A percentile compares a stretch with the other conserved stretches of the same genome.
Conservation (phyloP, 2,329 filamentous ascomycete genomes). For the Hypoxylon sp. region DNA sequence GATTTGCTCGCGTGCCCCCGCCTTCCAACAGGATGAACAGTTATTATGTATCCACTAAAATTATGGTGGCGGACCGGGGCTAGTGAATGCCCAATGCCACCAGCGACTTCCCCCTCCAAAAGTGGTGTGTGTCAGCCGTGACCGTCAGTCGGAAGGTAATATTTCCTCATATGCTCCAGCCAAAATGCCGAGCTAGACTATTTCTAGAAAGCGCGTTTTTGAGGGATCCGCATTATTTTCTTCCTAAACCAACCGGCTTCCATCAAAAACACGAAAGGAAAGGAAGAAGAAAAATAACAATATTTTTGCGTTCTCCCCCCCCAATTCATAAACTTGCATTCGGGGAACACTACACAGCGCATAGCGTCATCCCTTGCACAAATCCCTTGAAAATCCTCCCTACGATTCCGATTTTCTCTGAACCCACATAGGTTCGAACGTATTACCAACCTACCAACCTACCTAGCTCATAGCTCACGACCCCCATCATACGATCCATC, state of each 20-base stretch:
- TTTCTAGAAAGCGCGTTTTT: constrained; percentile 32
- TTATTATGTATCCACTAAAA: no score
- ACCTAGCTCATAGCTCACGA: no score
- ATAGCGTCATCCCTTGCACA: constrained; percentile 35
- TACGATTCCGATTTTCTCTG: constrained; percentile 4
- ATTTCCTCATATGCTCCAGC: constrained; percentile 12
- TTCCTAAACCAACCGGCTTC: constrained; percentile 27
- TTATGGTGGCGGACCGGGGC: no score
- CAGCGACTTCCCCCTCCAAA: constrained; percentile 9
- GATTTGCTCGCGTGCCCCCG: constrained; percentile 15
- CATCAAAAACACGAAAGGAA: neutral
- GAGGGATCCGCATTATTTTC: constrained; percentile 27
- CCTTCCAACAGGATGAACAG: no score
- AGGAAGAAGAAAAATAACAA: constrained; percentile 17
- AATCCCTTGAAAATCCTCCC: constrained; percentile 24
- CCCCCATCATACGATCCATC: constrained; percentile 30
- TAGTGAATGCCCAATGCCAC: no score
- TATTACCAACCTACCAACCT: neutral
- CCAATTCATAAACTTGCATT: constrained; percentile 23
- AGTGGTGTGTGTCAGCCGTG: constrained; percentile 27
- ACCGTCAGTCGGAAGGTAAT: constrained; percentile 22
- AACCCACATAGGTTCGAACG: neutral
- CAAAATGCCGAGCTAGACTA: constrained; percentile 22
- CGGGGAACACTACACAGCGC: constrained; percentile 1
- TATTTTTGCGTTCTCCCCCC: constrained; percentile 6